Base-by-base conservation (phyloP, 2,329 filamentous ascomycete species). In the Huntiella abstrusa region DNA sequence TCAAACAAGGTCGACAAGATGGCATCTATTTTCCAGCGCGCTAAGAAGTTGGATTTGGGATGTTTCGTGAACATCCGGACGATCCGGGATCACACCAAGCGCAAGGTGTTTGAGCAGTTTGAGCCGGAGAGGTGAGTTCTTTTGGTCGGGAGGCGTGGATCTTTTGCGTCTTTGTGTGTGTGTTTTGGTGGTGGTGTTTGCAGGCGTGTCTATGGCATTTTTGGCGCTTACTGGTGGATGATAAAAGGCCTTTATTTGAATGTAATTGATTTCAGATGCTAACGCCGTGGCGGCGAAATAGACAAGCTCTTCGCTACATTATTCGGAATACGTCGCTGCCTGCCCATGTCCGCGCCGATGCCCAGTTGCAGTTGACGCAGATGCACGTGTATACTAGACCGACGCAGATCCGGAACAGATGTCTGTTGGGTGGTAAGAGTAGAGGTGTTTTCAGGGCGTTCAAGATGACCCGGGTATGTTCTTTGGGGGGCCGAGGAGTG, bases 341-440 rank as follows among this genome's bases (percentile, higher is more conserved):
- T 1, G 70, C 77, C 47, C 76, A 87, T 57, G 77, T 82, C 44
- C 83, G 92, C 57, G 85, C 84, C 51, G 83, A 93, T 61, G 91
- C 91, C 37, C 88, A 96, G 67, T 75, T 98, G 48, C 80, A 96
- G 65, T 70, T 98, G 53, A 77, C 81, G 3, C 81, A 93, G 65
- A 95, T 96, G 88, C 87, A 95, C 67, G 78, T 76, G 68, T 96
- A 96, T 65, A 96, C 91, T 33, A 74, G 87, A 51, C 77, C 84
- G 49, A 94, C 88, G 43, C 87, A 95, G 69, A 87, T 98, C 61
- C 79, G 81, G 62, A 96, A 95, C 65, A 70, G 91, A 54, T 98
- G 91, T 67, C 80, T 93, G 45, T 73, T 88, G 60, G 86, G 86
- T 53, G 91, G 91, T n/a, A 86, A 84, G 61, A 80, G 80, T 13